Evolutionary conservation across 2,329 filamentous ascomycete species (phyloP).

Genomic region (Coleophoma cylindrospora): DNA sequence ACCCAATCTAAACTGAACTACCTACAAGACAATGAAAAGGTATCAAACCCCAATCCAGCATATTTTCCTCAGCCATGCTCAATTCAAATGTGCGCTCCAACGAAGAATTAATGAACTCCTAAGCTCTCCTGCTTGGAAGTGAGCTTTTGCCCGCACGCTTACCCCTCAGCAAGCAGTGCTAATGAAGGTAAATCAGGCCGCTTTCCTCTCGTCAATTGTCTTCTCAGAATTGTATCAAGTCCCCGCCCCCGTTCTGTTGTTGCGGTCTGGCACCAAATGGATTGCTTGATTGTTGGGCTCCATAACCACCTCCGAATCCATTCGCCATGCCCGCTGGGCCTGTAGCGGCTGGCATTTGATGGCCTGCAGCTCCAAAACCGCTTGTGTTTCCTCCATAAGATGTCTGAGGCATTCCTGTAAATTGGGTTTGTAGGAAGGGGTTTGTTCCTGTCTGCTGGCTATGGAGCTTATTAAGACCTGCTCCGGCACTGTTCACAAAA

Average conservation of each 20-base stretch:
- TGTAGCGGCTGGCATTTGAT: conserved; percentile 49
- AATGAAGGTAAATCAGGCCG: conserved; percentile 7
- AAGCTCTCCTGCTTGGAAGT: no score
- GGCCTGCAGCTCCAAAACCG: conserved; percentile 17
- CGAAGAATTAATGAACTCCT: neutral
- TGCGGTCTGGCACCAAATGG: conserved; percentile 48
- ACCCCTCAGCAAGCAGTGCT: neutral
- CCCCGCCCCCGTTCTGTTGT: conserved; percentile 32
- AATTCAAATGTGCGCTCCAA: neutral
- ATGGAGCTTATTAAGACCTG: conserved; percentile 66
- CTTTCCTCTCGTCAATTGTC: neutral
- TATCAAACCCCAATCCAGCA: conserved; percentile 10
- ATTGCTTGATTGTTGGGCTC: conserved; percentile 35
- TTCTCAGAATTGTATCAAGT: conserved; percentile 26
- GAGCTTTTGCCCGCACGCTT: neutral
- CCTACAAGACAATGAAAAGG: conserved; percentile 6
- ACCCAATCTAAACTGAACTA: conserved; percentile 14
- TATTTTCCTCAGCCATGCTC: conserved; percentile 5
- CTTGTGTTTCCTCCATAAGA: conserved; percentile 41
- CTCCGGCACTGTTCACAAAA: conserved; percentile 92
- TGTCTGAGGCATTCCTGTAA: conserved; percentile 67
- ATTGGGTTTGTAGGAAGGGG: conserved; percentile 82
- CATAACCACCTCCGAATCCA: conserved; percentile 37
- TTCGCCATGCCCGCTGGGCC: conserved; percentile 50
- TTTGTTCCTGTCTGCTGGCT: conserved; percentile 65